Base-by-base conservation (phyloP, 306 rosid genomes). In the Sicyos baderoa region DNA sequence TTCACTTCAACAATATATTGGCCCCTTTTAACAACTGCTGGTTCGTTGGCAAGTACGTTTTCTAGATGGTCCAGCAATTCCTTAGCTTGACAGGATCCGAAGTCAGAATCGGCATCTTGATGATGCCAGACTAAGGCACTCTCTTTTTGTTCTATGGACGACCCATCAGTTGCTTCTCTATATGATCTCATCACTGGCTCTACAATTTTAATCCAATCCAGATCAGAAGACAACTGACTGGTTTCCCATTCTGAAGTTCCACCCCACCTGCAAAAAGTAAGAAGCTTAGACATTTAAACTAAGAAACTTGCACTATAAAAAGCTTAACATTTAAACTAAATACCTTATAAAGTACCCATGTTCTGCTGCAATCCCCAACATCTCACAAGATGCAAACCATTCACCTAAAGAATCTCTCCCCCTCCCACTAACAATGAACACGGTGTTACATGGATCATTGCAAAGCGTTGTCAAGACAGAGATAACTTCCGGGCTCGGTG, bases 41-140 rank as follows among this genome's bases (percentile, higher is more conserved):
- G 76, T 32, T 73, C 76, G 10, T 73, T 73, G 59, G 76, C 48
- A 48, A 73, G 70, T 49, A 73, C 76, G 42, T 73, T 73, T 73
- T 73, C 76, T 3, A 73, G 69, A 73, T 73, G 76, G 48, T 73
- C 50, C n/a, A 73, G 70, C 58, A 73, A 50, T 50, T 73, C 76
- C 69, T 73, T 73, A 0, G 70, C 76, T 73, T 73, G 76, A 64
- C 76, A 73, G 59, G 76, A 60, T 61, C 76, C 76, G 23, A 73
- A 73, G 60, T 73, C 76, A 10, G 76, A 61, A 73, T 73, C 76
- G 5, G 76, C 76, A 60, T 73, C 76, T 56, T 61, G 68, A 29
- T 73, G 76, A 37, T 73, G 76, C 76, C 76, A 73, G 11, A 73
- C 76, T 66, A 73, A 32, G 17, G 76, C 76, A 60, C 76, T 73